Evolutionary conservation across 2,329 filamentous ascomycete genomes (phyloP), one percentile per base, ranked within the genome.

Genomic region (Amphichorda felina): DNA sequence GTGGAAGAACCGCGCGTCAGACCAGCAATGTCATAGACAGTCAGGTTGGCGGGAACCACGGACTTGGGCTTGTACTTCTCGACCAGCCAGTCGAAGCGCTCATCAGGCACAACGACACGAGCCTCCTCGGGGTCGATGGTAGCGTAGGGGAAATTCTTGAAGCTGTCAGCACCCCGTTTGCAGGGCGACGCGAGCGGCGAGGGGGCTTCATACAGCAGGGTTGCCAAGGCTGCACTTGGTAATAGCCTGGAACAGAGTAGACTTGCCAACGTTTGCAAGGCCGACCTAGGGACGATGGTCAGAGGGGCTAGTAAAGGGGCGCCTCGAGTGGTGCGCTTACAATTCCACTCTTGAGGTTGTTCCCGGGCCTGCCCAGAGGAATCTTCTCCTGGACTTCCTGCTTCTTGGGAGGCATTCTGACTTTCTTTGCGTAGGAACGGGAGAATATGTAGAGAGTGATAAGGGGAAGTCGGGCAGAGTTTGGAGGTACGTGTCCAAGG

Each of bases 91-190:
- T 96, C 87, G 64, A 84, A 98, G 42, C 91, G 82, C 43, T 84
- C 85, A 66, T 98, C 91, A 32, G 91, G 93, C 24, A 98, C 91
- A 50, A 98, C 78, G 62, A 98, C 91, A 50, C 89, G 86, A 44
- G 91, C 86, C 68, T 98, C 91, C 70, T 98, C 93, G 33, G 91
- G 91, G 49, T 98, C 88, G 63, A 98, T 98, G 53, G 91, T 98
- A 56, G 91, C 91, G 70, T 94, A 98, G 38, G 91, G 91, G 60
- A 96, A 98, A 69, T 98, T 98, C 79, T 85, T 21, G 26, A 53
- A 49, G 54, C 55, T 58, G 55, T 60, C 50, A 59, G 55, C 50
- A 57, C 52, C 50, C 53, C 50, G 45, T 47, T 56, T 53, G 54
- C 55, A 52, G 48, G 48, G 45, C 49, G 50, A 18, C 9, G 43